Conservation (phyloP, 2,329 filamentous ascomycete genomes). For the Massarina eburnea region DNA sequence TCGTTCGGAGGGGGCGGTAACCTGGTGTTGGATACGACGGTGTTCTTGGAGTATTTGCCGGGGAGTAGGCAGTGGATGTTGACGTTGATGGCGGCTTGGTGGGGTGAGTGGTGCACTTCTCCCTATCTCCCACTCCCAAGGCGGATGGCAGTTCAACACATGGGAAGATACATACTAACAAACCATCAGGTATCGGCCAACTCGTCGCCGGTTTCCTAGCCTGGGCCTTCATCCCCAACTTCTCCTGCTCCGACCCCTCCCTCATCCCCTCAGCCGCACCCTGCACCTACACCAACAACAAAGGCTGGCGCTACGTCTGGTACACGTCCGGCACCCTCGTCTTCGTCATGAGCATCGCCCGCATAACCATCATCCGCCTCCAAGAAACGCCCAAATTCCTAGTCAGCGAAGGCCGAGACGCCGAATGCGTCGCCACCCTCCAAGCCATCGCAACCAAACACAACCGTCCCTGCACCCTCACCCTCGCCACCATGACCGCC, state of each 20-base stretch:
- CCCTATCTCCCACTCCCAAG: neutral
- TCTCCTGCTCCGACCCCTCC: slow-evolving; percentile 46
- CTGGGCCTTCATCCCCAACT: slow-evolving; percentile 57
- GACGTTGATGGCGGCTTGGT: slow-evolving; percentile 63
- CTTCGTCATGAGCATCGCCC: slow-evolving; percentile 55
- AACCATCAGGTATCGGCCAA: slow-evolving; percentile 48
- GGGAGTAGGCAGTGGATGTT: slow-evolving; percentile 65
- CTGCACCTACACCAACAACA: slow-evolving; percentile 56
- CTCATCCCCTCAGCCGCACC: slow-evolving; percentile 41
- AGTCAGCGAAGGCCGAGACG: slow-evolving; percentile 56
- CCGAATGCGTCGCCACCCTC: slow-evolving; percentile 53
- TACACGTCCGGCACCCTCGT: slow-evolving; percentile 57
- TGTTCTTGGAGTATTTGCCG: slow-evolving; percentile 61
- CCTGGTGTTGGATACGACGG: slow-evolving; percentile 63
- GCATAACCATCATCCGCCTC: slow-evolving; percentile 57
- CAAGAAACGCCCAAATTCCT: slow-evolving; percentile 61
- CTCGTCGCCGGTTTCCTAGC: slow-evolving; percentile 56
- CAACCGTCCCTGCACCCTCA: slow-evolving; percentile 55
- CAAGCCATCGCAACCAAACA: slow-evolving; percentile 55
- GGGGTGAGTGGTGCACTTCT: slow-evolving; percentile 42
- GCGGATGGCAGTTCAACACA: neutral
- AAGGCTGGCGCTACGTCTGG: slow-evolving; percentile 61
- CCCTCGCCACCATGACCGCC: slow-evolving; percentile 51
- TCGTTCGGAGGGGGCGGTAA: slow-evolving; percentile 68
- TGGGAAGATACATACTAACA: neutral